These are phyloP conservation scores for Magnaporthiopsis poae DNA, from an alignment of 2,329 filamentous ascomycete genomes.

Conservation along the genomic window DNA sequence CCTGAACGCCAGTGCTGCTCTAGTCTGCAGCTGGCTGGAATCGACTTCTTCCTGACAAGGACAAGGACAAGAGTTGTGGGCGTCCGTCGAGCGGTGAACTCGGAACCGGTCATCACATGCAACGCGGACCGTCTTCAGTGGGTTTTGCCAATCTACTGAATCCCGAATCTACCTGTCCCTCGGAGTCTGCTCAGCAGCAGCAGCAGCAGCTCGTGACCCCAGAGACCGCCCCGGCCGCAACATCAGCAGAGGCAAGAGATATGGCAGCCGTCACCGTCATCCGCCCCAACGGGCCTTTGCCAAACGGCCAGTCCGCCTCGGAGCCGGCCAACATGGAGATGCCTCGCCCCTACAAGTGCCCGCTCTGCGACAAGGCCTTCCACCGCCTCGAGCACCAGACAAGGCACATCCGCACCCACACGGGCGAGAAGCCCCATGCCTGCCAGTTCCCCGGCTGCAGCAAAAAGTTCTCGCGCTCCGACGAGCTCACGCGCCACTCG, in stretches of 20 bases:
- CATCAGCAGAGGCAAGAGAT: conserved; percentile 32
- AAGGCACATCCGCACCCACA: conserved; percentile 74
- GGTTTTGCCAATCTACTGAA: conserved; percentile 70
- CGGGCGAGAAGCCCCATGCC: conserved; percentile 79
- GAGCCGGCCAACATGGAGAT: conserved; percentile 50
- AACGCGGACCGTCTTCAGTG: conserved; percentile 62
- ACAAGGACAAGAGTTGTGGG: background rate
- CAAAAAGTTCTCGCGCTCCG: conserved; percentile 79
- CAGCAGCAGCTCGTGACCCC: conserved; percentile 17
- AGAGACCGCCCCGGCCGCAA: conserved; percentile 4
- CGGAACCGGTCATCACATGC: conserved; percentile 52
- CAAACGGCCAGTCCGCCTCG: conserved; percentile 53
- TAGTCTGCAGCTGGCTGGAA: background rate
- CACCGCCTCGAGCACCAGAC: conserved; percentile 93
- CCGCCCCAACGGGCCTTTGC: conserved; percentile 53
- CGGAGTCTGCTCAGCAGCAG: conserved; percentile 12
- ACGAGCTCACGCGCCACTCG: conserved; percentile 92
- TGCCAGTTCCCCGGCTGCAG: conserved; percentile 93
- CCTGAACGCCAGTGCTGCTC: background rate
- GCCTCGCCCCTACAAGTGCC: conserved; percentile 94
- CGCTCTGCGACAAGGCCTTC: conserved; percentile 95
- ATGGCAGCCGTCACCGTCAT: conserved; percentile 46
- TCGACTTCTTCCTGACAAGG: background rate
- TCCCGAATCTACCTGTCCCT: conserved; percentile 29
- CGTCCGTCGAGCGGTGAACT: conserved; percentile 7